A percentile compares a stretch with the other conserved stretches of the same genome.
phyloP scores from a whole-genome alignment of 768 basidiomycete species.

The Dentipellis fragilis region DNA sequence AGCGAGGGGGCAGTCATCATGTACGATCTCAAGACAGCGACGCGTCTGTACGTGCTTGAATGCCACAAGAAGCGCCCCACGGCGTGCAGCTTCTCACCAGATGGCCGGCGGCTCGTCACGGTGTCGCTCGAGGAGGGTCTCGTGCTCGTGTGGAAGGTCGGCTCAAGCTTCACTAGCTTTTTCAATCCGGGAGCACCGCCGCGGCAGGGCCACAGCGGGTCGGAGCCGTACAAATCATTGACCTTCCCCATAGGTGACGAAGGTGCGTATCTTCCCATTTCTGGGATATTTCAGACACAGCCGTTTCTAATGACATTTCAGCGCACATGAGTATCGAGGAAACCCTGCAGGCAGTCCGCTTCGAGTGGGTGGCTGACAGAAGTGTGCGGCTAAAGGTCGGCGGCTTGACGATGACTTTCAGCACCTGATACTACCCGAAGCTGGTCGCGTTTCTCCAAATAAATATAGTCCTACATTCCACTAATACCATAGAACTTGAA shows the following conservation, averaged over 20 bases:
- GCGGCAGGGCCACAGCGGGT: slow-evolving; percentile 73
- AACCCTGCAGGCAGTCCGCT: slow-evolving; percentile 60
- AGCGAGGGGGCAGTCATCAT: slow-evolving; percentile 90
- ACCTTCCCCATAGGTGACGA: slow-evolving; percentile 79
- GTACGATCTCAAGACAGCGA: slow-evolving; percentile 96
- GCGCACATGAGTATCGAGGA: slow-evolving; percentile 50
- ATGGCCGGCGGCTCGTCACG: slow-evolving; percentile 83
- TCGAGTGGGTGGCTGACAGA: slow-evolving; percentile 81
- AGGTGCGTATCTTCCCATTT: slow-evolving; percentile 36
- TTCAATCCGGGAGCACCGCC: slow-evolving; percentile 90
- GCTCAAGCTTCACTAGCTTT: slow-evolving; percentile 78
- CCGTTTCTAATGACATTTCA: slow-evolving; percentile 14
- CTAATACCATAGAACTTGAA: too few relatives aligned
- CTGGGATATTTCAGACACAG: neutral
- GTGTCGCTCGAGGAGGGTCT: slow-evolving; percentile 77
- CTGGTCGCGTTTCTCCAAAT: too few relatives aligned
- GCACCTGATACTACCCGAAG: slow-evolving; percentile 36
- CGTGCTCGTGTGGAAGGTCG: slow-evolving; percentile 94
- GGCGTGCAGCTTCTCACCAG: slow-evolving; percentile 87
- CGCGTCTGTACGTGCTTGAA: slow-evolving; percentile 89
- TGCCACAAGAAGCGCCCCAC: slow-evolving; percentile 76
- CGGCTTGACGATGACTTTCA: slow-evolving; percentile 78
- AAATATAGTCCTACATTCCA: too few relatives aligned
- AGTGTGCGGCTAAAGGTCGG: slow-evolving; percentile 78
- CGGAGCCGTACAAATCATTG: slow-evolving; percentile 81